A percentile compares a stretch with the other conserved stretches of the same genome.
Conservation (phyloP, 192 early-diverging fungal species). For the Kappamyces sp. region DNA sequence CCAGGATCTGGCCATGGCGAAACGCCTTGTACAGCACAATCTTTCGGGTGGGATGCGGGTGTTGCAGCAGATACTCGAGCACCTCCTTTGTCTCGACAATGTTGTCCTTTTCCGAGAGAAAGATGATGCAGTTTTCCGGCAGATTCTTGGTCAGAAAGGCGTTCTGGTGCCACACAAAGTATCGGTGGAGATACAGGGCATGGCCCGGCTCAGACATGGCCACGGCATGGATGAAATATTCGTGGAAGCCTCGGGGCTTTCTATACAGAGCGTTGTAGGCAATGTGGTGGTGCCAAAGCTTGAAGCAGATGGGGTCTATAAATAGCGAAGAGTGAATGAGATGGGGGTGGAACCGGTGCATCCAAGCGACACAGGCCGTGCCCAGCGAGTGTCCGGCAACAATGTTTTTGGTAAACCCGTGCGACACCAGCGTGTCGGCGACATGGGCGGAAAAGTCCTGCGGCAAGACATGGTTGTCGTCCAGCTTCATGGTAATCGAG, state of each 20-base stretch:
- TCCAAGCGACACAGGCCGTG: slow-evolving; percentile 50
- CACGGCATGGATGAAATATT: slow-evolving; percentile 9
- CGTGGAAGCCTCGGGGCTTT: slow-evolving; percentile 17
- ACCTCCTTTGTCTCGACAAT: slow-evolving; percentile 12
- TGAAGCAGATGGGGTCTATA: slow-evolving; percentile 59
- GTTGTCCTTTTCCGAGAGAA: slow-evolving; percentile 14
- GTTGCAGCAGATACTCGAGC: slow-evolving; percentile 8
- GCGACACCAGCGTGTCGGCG: too few species aligned
- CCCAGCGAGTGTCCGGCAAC: slow-evolving; percentile 57
- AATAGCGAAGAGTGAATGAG: slow-evolving; percentile 33
- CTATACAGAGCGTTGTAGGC: slow-evolving; percentile 48
- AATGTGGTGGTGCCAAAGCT: slow-evolving; percentile 51
- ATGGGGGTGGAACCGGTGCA: slow-evolving; percentile 33
- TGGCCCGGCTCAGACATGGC: slow-evolving; percentile 17
- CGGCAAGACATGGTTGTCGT: slow-evolving; percentile 15
- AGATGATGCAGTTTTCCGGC: slow-evolving; percentile 11
- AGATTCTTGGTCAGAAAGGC: slow-evolving; percentile 9
- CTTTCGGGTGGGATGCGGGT: slow-evolving; percentile 8
- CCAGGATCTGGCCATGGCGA: slow-evolving; percentile 15
- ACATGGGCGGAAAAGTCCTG: background rate
- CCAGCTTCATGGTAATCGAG: background rate
- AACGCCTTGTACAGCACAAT: slow-evolving; percentile 12
- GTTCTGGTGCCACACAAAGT: slow-evolving; percentile 16
- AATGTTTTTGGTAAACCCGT: too few species aligned
- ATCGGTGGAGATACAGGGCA: slow-evolving; percentile 12